Base-by-base conservation (phyloP, 495 filamentous ascomycete species). In the Oleoguttula mirabilis region DNA sequence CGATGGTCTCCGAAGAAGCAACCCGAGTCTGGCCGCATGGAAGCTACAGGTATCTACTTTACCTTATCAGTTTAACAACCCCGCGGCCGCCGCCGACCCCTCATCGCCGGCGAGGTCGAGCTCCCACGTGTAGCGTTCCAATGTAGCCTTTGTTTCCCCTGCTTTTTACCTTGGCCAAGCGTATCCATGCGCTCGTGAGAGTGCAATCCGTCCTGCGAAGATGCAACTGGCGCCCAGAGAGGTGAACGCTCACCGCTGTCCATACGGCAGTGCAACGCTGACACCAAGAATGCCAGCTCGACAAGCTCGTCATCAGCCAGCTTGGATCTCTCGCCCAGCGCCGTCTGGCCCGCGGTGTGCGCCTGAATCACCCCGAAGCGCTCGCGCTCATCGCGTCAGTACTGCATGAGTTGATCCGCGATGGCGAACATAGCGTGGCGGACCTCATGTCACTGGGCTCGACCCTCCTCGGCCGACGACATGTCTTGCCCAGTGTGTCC, bases 221-320 rank as follows among this genome's bases (percentile, higher is more conserved):
- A 92, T 93, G 85, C 82, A 88, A 72, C 75, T 93, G 35, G 68
- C 86, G 48, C 85, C 85, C 1, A 83, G 78, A 67, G 85, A 93
- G 76, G 85, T 87, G 61, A 52, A 71, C 69, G 28, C 24, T 45
- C 46, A 23, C 35, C 24, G 11, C 37, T 10, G 41, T 15, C 32
- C 16, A 10, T 21, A 6, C 7, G 8, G 22, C 30, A 10, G n/a
- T 21, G 20, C 15, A 12, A 24, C 22, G 15, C 2, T 14, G 22
- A 19, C 22, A 15, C 28, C n/a, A 7, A 33, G 4, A 25, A 19
- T 33, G 36, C 38, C 50, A 96, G 92, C 67, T 96, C 52, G 90
- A 98, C 69, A 98, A 98, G 75, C 84, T 98, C 64, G 71, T 77
- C 54, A 88, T 92, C 59, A 88, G 87, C 21, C 87, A 94, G 56